Percentiles rank a stretch among this genome's conserved stretches.
phyloP scores from a whole-genome alignment of 805 yeast genomes.

The Nakazawaea pomicola region DNA sequence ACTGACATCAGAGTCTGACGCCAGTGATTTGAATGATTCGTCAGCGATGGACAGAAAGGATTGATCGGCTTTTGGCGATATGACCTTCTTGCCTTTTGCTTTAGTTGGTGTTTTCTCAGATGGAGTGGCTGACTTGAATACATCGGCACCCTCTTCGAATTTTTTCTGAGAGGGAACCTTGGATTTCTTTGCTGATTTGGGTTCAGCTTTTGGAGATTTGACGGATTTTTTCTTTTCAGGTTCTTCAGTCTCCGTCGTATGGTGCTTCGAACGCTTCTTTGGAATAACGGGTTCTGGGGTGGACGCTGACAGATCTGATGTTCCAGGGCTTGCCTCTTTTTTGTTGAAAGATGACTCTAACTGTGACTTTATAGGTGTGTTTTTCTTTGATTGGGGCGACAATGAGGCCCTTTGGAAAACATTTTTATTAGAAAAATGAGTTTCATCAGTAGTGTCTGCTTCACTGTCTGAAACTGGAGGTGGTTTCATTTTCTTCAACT shows the following conservation, averaged over 20 bases:
- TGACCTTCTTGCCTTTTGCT: background rate
- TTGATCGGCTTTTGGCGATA: background rate
- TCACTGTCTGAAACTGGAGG: constrained; percentile 11
- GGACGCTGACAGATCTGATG: background rate
- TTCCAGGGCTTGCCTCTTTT: background rate
- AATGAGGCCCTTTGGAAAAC: constrained; percentile 32
- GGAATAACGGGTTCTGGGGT: constrained; percentile 9
- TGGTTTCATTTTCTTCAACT: constrained; percentile 9
- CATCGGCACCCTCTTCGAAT: constrained; percentile 13
- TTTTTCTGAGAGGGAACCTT: constrained; percentile 6
- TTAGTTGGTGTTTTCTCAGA: background rate
- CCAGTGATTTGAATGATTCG: constrained; percentile 14
- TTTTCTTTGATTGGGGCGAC: constrained; percentile 20
- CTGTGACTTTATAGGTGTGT: constrained; percentile 17
- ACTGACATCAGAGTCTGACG: constrained; percentile 15
- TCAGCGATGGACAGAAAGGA: background rate
- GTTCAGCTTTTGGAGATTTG: constrained; percentile 2
- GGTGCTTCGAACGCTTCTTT: constrained; percentile 6
- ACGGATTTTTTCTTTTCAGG: constrained; percentile 3
- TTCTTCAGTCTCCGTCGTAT: constrained; percentile 3
- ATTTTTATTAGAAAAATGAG: constrained; percentile 29
- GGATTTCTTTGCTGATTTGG: background rate
- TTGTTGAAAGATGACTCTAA: background rate
- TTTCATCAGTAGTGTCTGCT: constrained; percentile 14
- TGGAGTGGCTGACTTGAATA: constrained; percentile 3